Percentiles rank a stretch among this genome's conserved stretches.
These are phyloP conservation scores for Dryas octopetala DNA, from an alignment of 306 rosid genomes.

Conservation along the genomic window DNA sequence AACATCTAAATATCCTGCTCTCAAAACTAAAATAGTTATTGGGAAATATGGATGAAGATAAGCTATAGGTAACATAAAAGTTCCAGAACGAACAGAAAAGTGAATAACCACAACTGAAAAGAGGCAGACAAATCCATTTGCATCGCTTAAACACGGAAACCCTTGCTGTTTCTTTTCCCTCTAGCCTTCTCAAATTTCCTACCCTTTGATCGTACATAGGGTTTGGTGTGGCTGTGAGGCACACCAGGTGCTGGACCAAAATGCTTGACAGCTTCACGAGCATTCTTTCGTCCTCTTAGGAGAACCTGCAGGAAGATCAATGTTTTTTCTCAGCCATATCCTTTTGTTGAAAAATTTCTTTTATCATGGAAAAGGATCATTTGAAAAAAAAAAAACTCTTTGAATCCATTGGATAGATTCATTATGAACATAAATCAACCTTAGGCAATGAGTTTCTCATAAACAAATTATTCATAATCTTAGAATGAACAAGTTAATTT, in stretches of 20 bases:
- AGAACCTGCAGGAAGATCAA: slow-evolving; percentile 44
- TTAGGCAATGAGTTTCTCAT: background rate
- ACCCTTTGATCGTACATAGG: slow-evolving; percentile 51
- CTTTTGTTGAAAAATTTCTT: background rate
- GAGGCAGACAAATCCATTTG: background rate
- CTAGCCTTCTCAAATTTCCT: slow-evolving; percentile 57
- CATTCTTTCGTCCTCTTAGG: slow-evolving; percentile 63
- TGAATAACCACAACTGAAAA: background rate
- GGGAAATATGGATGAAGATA: background rate
- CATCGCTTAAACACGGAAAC: slow-evolving; percentile 49
- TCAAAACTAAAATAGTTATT: slow-evolving; percentile 1
- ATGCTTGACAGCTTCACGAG: slow-evolving; percentile 70
- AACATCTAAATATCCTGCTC: slow-evolving; percentile 4
- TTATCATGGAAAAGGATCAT: too few relatives aligned
- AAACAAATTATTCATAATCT: background rate
- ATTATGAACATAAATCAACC: background rate
- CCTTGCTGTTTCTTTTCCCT: slow-evolving; percentile 61
- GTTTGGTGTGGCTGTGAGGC: slow-evolving; percentile 67
- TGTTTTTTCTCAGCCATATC: background rate
- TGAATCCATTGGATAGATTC: background rate
- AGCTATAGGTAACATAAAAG: background rate
- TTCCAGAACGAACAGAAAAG: background rate
- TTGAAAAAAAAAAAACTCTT: background rate
- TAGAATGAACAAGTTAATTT: background rate
- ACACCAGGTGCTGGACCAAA: slow-evolving; percentile 73